Percentiles rank a stretch among this genome's conserved stretches.
These are phyloP conservation scores for Schizosaccharomyces lindneri DNA, from an alignment of 805 yeast species.

Conservation along the genomic window DNA sequence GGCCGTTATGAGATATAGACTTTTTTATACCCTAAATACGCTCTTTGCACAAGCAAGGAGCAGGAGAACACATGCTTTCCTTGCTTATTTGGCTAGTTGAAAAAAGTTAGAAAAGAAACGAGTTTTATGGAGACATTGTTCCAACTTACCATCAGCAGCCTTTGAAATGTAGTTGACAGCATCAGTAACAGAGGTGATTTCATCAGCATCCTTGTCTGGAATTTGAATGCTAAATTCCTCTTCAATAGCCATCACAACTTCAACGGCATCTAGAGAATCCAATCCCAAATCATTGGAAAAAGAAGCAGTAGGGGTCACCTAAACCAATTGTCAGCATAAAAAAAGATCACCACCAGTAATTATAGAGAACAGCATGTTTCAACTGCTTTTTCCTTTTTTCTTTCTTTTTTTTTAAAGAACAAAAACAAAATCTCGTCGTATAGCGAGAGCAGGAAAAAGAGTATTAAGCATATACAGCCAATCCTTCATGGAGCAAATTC, in stretches of 20 bases:
- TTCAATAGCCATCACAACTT: conserved; percentile 86
- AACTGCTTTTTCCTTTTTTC: not conserved
- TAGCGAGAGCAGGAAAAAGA: too few relatives aligned
- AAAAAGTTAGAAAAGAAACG: not conserved
- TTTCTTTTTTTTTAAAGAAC: too few relatives aligned
- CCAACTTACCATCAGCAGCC: not conserved
- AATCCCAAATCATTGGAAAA: conserved; percentile 43
- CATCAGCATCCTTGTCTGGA: conserved; percentile 53
- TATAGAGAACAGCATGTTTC: not conserved
- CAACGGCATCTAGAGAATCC: conserved; percentile 86
- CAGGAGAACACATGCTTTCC: too few relatives aligned
- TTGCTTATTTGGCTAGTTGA: too few relatives aligned
- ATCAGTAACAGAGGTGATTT: conserved; percentile 78
- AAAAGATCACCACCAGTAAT: not conserved
- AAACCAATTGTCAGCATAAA: not conserved
- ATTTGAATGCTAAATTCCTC: conserved; percentile 42
- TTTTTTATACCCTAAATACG: too few relatives aligned
- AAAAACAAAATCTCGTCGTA: too few relatives aligned
- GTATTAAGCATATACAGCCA: not conserved
- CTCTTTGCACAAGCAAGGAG: too few relatives aligned
- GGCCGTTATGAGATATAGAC: too few relatives aligned
- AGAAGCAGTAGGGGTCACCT: conserved; percentile 18
- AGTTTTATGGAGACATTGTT: not conserved
- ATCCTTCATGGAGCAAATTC: not conserved
- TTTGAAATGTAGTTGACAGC: conserved; percentile 54